Conservation (phyloP, 228 moss, liverwort and hornwort species). For the Sphagnum magellanicum region DNA sequence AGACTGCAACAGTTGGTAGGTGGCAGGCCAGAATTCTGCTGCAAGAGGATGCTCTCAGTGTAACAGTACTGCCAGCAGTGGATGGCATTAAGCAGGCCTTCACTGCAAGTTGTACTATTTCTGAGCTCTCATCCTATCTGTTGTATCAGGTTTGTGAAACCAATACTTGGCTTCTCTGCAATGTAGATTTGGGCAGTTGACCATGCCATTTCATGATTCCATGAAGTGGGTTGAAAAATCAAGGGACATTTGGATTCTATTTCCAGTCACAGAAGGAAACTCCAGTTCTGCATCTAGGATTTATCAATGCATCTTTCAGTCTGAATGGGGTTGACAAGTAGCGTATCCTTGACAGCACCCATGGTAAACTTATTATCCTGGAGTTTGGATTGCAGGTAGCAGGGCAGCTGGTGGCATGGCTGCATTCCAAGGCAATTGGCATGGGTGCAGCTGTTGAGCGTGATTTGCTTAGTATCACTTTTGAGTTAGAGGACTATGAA, state of each 20-base stretch:
- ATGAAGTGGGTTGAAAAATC: not conserved
- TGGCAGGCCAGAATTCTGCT: constrained; percentile 83
- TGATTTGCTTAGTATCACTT: constrained; percentile 72
- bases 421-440: constrained; percentile 61
- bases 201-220: not conserved
- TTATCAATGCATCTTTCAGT: not conserved
- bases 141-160: constrained; percentile 57
- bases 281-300: not conserved
- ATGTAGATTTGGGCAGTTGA: not conserved
- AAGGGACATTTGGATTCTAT: not conserved
- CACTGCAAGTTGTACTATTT: constrained; percentile 48
- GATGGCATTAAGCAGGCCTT: constrained; percentile 37
- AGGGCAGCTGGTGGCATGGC: constrained; percentile 71
- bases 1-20: constrained; percentile 32
- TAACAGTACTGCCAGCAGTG: constrained; percentile 59
- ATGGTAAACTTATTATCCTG: too few species aligned
- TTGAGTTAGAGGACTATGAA: constrained; percentile 68
- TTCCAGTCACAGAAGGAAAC: too few species aligned
- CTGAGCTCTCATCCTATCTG: constrained; percentile 78
- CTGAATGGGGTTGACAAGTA: not conserved
- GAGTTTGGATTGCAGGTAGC: constrained; percentile 54
- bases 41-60: constrained; percentile 68
- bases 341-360: too few species aligned
- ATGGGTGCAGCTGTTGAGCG: constrained; percentile 74
- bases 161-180: not conserved